These are phyloP conservation scores for Amanita fuliginea DNA, from an alignment of 768 basidiomycete species.

Conservation along the genomic window DNA sequence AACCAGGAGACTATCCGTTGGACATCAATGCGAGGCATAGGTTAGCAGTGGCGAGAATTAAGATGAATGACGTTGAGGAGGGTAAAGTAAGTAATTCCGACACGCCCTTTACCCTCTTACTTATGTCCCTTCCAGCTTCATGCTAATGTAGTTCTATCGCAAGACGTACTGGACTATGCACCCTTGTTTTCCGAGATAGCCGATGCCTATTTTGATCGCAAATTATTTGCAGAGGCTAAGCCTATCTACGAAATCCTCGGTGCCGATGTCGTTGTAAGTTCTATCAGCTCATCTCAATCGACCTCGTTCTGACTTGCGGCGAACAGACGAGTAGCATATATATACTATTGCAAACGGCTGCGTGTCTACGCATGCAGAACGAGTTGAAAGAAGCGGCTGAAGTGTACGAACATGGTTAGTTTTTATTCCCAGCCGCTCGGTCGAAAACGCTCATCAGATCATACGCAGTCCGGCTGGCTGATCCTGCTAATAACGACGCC, in stretches of 20 bases:
- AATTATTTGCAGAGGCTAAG: constrained; percentile 68
- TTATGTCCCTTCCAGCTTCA: constrained; percentile 44
- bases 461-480: constrained; percentile 55
- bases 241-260: constrained; percentile 75
- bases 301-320: background rate
- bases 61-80: constrained; percentile 69
- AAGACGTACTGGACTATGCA: constrained; percentile 70
- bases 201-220: constrained; percentile 70
- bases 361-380: constrained; percentile 70
- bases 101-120: background rate
- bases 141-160: constrained; percentile 53
- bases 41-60: constrained; percentile 73
- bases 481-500: constrained; percentile 69
- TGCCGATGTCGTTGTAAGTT: constrained; percentile 56
- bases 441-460: background rate
- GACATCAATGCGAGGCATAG: constrained; percentile 77
- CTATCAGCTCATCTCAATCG: background rate
- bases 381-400: constrained; percentile 70
- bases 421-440: background rate
- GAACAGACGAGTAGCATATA: constrained; percentile 66
- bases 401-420: constrained; percentile 71
- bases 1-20: constrained; percentile 47
- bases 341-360: constrained; percentile 66
- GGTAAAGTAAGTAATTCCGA: constrained; percentile 48
- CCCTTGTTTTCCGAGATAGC: constrained; percentile 77